These are phyloP conservation scores for Trichoderma orchidacearum DNA, from an alignment of 495 filamentous ascomycete species.

Conservation along the genomic window DNA sequence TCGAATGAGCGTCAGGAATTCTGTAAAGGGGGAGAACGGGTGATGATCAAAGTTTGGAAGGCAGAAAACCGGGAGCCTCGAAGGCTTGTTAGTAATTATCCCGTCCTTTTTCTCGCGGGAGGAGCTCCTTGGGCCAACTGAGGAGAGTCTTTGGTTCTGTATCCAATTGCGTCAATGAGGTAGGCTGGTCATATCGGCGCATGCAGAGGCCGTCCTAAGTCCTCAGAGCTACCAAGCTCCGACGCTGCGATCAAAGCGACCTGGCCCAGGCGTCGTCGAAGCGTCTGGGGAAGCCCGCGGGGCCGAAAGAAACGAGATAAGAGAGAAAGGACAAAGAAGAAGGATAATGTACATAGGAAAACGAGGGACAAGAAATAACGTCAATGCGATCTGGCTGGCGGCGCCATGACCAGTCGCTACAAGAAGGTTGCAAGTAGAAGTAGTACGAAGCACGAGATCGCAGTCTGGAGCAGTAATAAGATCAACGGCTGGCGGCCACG, in stretches of 20 bases:
- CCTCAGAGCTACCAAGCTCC: neutral
- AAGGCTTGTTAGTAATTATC: neutral
- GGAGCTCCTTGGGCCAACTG: neutral
- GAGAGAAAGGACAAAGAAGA: neutral
- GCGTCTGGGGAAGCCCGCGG: neutral
- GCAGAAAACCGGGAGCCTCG: neutral
- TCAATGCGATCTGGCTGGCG: neutral
- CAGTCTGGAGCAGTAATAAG: neutral
- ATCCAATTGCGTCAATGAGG: neutral
- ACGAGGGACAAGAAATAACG: neutral
- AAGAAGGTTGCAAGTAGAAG: neutral
- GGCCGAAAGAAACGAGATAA: neutral
- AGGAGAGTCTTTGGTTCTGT: neutral
- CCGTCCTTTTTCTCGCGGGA: neutral
- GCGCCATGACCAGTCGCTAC: neutral
- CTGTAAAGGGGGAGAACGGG: neutral
- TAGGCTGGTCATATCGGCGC: neutral
- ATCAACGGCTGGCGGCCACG: neutral
- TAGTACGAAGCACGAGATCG: neutral
- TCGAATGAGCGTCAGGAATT: neutral
- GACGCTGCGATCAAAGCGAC: neutral
- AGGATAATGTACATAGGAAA: neutral
- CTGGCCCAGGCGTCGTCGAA: neutral
- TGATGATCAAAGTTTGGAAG: neutral
- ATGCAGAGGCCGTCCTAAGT: neutral